These are phyloP conservation scores for Drechslerella coelobrocha DNA, from an alignment of 2,329 filamentous ascomycete species.

Conservation along the genomic window DNA sequence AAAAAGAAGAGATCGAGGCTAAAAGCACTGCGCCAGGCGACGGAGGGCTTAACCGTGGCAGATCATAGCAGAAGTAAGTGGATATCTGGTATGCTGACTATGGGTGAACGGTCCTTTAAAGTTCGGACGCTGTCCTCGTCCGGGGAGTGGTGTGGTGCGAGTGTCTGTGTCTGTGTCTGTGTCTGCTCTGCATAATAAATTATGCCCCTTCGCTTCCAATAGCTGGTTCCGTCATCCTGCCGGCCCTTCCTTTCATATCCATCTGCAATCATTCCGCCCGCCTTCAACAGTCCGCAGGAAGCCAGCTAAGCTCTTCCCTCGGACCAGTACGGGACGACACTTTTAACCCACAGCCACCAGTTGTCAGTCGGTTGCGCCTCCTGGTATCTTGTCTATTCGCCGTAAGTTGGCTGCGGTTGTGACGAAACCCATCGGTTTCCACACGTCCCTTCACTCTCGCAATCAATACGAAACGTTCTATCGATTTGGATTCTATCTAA, in stretches of 20 bases:
- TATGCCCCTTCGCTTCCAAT: constrained; percentile 29
- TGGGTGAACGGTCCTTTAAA: constrained; percentile 29
- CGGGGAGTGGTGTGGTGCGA: background rate
- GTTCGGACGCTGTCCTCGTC: constrained; percentile 25
- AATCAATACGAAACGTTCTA: background rate
- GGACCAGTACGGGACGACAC: too few species aligned
- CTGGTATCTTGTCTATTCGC: too few species aligned
- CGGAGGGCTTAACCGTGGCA: background rate
- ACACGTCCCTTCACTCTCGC: background rate
- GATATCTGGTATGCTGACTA: constrained; percentile 1
- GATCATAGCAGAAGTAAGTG: background rate
- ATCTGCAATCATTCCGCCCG: constrained; percentile 18
- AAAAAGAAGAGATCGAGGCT: background rate
- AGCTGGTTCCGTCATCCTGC: constrained; percentile 31
- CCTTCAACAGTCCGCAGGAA: constrained; percentile 22
- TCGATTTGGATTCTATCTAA: constrained; percentile 6
- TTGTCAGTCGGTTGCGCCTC: too few species aligned
- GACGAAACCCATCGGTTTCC: background rate
- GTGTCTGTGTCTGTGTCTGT: background rate
- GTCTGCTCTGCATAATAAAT: background rate
- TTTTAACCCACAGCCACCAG: background rate
- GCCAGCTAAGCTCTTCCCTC: too few species aligned
- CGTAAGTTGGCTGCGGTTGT: background rate
- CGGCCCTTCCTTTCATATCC: background rate
- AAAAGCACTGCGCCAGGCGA: background rate